These are phyloP conservation scores for Linum tenue DNA, from an alignment of 345 rosid genomes.

Conservation along the genomic window DNA sequence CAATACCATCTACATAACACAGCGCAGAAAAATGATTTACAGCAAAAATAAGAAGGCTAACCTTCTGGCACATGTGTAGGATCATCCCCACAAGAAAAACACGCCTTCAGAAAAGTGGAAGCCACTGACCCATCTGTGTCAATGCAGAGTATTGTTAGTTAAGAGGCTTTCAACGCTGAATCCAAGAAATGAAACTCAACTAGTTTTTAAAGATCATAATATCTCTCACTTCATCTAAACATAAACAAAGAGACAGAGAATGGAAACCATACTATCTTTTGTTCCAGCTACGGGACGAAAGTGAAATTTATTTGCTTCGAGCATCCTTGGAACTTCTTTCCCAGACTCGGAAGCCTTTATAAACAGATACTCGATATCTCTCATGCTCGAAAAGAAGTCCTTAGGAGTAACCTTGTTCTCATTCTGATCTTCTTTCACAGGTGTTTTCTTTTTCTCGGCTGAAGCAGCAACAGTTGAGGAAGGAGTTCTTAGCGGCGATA, in stretches of 20 bases:
- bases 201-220: not conserved
- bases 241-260: slow-evolving; percentile 8
- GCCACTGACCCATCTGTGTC: slow-evolving; percentile 41
- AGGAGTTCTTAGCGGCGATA: slow-evolving; percentile 55
- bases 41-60: slow-evolving; percentile 12
- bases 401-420: slow-evolving; percentile 53
- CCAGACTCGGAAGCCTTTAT: slow-evolving; percentile 86
- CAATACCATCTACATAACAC: not conserved
- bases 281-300: slow-evolving; percentile 56
- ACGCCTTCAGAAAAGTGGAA: slow-evolving; percentile 53
- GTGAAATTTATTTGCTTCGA: slow-evolving; percentile 88
- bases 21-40: too few relatives aligned
- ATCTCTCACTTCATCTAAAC: not conserved
- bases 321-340: slow-evolving; percentile 95
- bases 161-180: not conserved
- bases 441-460: slow-evolving; percentile 33
- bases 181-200: not conserved
- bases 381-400: slow-evolving; percentile 77
- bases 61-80: slow-evolving; percentile 70
- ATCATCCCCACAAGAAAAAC: slow-evolving; percentile 84
- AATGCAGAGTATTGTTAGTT: slow-evolving; percentile 3
- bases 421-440: slow-evolving; percentile 34
- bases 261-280: slow-evolving; percentile 44
- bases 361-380: slow-evolving; percentile 69
- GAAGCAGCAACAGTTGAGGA: slow-evolving; percentile 25